Conservation (phyloP, 441 rosid species). For the Erysimum pusillum region DNA sequence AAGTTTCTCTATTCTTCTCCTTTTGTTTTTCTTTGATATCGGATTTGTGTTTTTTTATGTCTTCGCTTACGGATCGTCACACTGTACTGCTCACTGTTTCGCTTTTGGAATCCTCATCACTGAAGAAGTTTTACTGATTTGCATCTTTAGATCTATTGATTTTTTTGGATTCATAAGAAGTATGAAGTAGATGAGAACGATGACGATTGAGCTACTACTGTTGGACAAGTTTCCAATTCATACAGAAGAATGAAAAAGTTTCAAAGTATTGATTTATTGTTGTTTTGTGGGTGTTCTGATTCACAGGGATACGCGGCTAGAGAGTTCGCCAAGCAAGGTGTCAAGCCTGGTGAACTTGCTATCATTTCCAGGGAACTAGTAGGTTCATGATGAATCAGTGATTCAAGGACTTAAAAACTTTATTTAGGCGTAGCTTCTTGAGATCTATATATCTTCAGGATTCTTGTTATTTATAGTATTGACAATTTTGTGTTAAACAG, state of each 20-base stretch:
- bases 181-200: conserved; percentile 13
- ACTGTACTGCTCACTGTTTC: conserved; percentile 22
- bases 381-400: conserved; percentile 31
- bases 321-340: conserved; percentile 81
- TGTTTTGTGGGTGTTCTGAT: neutral
- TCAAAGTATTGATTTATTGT: neutral
- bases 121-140: neutral
- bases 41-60: neutral
- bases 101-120: neutral
- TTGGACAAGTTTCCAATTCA: neutral
- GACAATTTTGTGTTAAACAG: conserved; percentile 38
- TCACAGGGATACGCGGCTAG: conserved; percentile 82
- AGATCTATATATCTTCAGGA: neutral
- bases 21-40: neutral
- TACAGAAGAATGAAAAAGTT: conserved; percentile 9
- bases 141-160: conserved; percentile 25
- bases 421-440: neutral
- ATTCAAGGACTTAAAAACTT: neutral
- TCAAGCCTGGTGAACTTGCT: conserved; percentile 83
- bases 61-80: conserved; percentile 15
- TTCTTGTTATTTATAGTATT: conserved; percentile 18
- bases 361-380: conserved; percentile 87
- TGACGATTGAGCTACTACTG: conserved; percentile 6
- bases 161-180: neutral
- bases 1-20: conserved; percentile 34